Evolutionary conservation across 768 basidiomycete genomes (phyloP).

Genomic region (Roridomyces roridus): DNA sequence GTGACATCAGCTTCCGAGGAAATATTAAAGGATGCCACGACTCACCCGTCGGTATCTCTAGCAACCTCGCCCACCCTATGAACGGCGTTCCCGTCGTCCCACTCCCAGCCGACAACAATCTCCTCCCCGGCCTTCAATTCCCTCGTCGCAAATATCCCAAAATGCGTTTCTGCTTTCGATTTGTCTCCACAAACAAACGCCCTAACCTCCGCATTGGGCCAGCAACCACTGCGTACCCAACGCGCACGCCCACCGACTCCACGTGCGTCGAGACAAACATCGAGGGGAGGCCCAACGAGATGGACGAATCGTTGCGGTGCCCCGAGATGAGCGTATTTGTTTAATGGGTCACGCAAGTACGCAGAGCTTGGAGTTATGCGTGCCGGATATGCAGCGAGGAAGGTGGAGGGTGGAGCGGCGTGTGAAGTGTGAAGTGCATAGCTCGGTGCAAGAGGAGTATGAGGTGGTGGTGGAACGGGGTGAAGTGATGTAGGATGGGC

Average conservation of each 20-base stretch:
- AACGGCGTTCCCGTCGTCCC: slow-evolving; percentile 91
- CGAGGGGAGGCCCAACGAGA: slow-evolving; percentile 76
- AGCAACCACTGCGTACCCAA: slow-evolving; percentile 70
- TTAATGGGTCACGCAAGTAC: slow-evolving; percentile 82
- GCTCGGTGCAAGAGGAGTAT: slow-evolving; percentile 55
- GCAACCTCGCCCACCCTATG: slow-evolving; percentile 59
- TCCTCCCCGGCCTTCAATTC: slow-evolving; percentile 84
- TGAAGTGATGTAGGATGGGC: slow-evolving; percentile 37
- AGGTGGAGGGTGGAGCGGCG: slow-evolving; percentile 56
- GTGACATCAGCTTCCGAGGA: slow-evolving; percentile 2
- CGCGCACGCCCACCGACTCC: slow-evolving; percentile 66
- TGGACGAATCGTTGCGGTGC: slow-evolving; percentile 87
- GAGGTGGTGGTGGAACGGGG: slow-evolving; percentile 35
- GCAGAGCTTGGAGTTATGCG: slow-evolving; percentile 67
- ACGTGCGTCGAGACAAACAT: slow-evolving; percentile 82
- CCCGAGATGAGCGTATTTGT: slow-evolving; percentile 84
- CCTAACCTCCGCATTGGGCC: slow-evolving; percentile 69
- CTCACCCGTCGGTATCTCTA: slow-evolving; percentile 67
- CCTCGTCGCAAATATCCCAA: slow-evolving; percentile 81
- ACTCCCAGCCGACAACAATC: slow-evolving; percentile 92
- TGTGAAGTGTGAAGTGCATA: slow-evolving; percentile 72
- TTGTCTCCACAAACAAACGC: slow-evolving; percentile 38
- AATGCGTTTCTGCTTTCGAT: slow-evolving; percentile 46
- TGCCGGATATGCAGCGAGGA: slow-evolving; percentile 70
- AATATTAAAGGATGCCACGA: slow-evolving; percentile 46